These are phyloP conservation scores for Talaromyces pinophilus DNA, from an alignment of 2,329 filamentous ascomycete species.

Conservation along the genomic window DNA sequence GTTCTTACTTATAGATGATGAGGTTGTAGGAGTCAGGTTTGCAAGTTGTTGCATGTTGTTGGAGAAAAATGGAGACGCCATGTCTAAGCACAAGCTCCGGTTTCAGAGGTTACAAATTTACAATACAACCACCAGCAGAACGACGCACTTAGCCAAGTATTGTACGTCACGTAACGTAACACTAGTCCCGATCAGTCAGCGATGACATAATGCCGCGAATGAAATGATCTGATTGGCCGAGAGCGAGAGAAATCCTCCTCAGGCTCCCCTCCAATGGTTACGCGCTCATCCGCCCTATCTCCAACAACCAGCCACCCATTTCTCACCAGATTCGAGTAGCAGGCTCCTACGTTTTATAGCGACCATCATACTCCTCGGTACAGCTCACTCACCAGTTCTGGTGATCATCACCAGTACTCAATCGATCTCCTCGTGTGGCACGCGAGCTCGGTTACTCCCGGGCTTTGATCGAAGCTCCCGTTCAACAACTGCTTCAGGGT, in stretches of 20 bases:
- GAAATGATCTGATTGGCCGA: not conserved
- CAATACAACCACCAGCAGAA: not conserved
- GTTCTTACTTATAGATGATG: not conserved
- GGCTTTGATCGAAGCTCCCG: not conserved
- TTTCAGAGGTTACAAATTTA: not conserved
- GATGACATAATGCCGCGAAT: not conserved
- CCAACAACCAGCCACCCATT: not conserved
- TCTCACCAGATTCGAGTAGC: not conserved
- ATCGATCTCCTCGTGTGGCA: not conserved
- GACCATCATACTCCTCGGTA: not conserved
- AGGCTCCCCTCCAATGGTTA: conserved; percentile 3
- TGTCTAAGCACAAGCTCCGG: not conserved
- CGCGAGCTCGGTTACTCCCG: conserved; percentile 11
- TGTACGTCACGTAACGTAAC: not conserved
- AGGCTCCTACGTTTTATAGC: not conserved
- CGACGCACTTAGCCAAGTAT: not conserved
- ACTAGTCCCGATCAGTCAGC: not conserved
- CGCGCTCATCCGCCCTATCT: not conserved
- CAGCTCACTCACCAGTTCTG: not conserved
- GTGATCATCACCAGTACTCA: not conserved
- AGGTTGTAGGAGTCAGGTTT: not conserved
- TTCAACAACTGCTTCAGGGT: not conserved
- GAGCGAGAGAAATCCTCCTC: not conserved
- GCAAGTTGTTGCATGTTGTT: not conserved
- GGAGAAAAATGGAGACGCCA: not conserved